Conservation (phyloP, 2,329 filamentous ascomycete species). For the Colletotrichum destructivum region DNA sequence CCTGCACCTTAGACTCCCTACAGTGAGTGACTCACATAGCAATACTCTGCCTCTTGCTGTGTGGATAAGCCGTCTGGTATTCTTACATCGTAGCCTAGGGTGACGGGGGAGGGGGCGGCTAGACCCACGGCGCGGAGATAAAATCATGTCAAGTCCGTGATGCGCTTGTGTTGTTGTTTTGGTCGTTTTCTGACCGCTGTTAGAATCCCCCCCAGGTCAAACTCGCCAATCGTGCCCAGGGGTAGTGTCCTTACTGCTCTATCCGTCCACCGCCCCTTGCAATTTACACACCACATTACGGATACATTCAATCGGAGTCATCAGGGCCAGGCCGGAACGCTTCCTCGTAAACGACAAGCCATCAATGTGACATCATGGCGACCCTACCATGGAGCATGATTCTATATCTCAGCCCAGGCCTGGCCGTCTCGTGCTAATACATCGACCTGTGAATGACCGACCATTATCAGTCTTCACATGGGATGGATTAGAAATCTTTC, state of each 20-base stretch:
- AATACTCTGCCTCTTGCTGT: too few species aligned
- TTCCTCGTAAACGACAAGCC: neutral
- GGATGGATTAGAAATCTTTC: constrained; percentile 40
- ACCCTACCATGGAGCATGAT: neutral
- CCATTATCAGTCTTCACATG: constrained; percentile 20
- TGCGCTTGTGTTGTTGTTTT: neutral
- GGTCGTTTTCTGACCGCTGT: neutral
- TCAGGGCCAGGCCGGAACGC: constrained; percentile 7
- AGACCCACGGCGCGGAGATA: constrained; percentile 29
- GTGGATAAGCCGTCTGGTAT: neutral
- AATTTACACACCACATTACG: too few species aligned
- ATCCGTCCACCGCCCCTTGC: neutral
- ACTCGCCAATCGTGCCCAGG: neutral
- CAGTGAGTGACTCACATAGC: too few species aligned
- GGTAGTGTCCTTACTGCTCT: too few species aligned
- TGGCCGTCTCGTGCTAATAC: neutral
- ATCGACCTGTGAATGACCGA: constrained; percentile 22
- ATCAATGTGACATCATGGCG: constrained; percentile 14
- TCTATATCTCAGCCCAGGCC: neutral
- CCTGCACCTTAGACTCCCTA: too few species aligned
- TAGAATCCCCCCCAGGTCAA: neutral
- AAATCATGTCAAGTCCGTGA: constrained; percentile 1
- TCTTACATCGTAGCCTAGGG: neutral
- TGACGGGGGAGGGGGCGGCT: too few species aligned
- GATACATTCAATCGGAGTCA: constrained; percentile 6